These are phyloP conservation scores for Canavalia gladiata DNA, from an alignment of 306 rosid genomes.

Conservation along the genomic window DNA sequence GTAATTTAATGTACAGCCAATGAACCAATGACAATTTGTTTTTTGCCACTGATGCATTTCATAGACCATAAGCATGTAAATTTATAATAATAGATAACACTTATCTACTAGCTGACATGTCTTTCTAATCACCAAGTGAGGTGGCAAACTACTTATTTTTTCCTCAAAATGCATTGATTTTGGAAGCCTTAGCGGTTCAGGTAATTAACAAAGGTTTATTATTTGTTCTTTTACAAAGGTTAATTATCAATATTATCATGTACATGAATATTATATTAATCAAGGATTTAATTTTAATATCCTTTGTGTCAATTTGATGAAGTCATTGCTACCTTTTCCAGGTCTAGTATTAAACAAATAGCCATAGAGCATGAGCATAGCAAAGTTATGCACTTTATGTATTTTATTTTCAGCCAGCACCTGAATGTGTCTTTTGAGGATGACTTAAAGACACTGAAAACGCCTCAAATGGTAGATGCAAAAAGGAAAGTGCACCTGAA, in stretches of 20 bases:
- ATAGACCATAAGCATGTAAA: conserved; percentile 25
- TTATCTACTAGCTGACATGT: conserved; percentile 34
- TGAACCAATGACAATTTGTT: conserved; percentile 35
- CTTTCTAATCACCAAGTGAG: conserved; percentile 35
- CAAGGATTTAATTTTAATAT: conserved; percentile 52
- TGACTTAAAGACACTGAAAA: conserved; percentile 60
- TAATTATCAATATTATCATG: conserved; percentile 65
- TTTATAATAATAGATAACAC: conserved; percentile 25
- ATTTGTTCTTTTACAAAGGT: conserved; percentile 28
- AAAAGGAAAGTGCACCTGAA: conserved; percentile 38
- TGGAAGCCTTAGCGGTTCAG: conserved; percentile 50
- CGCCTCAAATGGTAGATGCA: conserved; percentile 41
- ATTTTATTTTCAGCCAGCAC: conserved; percentile 53
- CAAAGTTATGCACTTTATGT: conserved; percentile 56
- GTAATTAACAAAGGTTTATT: conserved; percentile 30
- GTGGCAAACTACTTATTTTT: conserved; percentile 45
- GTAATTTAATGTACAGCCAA: conserved; percentile 44
- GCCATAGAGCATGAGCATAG: conserved; percentile 45
- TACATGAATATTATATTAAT: conserved; percentile 45
- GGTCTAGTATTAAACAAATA: conserved; percentile 56
- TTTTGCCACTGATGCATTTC: conserved; percentile 47
- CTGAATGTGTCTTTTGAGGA: conserved; percentile 66
- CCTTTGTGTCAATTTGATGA: conserved; percentile 49
- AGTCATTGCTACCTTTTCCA: conserved; percentile 65
- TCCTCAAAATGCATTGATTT: conserved; percentile 31